Evolutionary conservation across 2,329 filamentous ascomycete species (phyloP).

Genomic region (Incumbomyces delicatus): DNA sequence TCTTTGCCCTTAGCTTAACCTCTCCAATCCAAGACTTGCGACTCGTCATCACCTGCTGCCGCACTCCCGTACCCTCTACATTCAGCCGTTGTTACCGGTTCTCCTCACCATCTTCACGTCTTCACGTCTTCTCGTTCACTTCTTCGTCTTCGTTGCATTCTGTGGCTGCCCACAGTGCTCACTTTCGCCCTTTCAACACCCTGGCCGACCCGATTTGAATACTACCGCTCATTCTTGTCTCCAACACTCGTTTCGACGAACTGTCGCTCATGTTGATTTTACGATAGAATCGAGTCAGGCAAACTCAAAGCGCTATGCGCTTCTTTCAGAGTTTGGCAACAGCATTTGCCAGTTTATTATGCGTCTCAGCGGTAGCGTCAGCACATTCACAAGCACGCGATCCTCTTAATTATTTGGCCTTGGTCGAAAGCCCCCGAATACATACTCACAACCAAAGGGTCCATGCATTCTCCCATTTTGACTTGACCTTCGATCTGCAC

Average conservation of each 20-base stretch:
- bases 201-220: too few species aligned
- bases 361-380: constrained; percentile 8
- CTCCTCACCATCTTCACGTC: too few species aligned
- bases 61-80: not conserved
- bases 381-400: constrained; percentile 66
- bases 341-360: constrained; percentile 12
- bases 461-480: constrained; percentile 72
- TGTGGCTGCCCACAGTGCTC: not conserved
- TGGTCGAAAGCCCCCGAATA: constrained; percentile 65
- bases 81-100: too few species aligned
- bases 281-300: not conserved
- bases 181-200: not conserved
- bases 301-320: constrained; percentile 19
- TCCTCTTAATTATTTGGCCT: constrained; percentile 63
- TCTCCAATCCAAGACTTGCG: not conserved
- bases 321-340: constrained; percentile 12
- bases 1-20: too few species aligned
- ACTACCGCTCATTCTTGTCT: too few species aligned
- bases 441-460: constrained; percentile 69
- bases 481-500: constrained; percentile 70
- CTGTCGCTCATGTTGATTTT: not conserved
- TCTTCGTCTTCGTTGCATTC: not conserved
- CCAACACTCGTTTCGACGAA: too few species aligned
- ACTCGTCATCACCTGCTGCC: not conserved
- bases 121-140: too few species aligned